Percentiles rank a stretch among this genome's conserved stretches.
phyloP scores from a whole-genome alignment of 1,284 basidiomycete genomes.

The Ceraceosorus guamensis region DNA sequence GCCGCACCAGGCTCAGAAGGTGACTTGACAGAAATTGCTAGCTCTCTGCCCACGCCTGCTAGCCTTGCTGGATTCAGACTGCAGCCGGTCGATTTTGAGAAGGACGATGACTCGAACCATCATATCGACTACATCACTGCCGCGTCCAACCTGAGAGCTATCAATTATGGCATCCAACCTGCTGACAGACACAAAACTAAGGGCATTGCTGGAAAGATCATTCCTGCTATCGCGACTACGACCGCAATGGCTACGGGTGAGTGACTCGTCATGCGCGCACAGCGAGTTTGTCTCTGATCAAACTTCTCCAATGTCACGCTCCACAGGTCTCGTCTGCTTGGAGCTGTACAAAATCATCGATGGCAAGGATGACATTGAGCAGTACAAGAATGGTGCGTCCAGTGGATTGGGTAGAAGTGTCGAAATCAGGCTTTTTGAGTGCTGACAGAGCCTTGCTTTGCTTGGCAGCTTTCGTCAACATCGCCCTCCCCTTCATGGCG shows the following conservation, averaged over 20 bases:
- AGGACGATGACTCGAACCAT: slow-evolving; percentile 95
- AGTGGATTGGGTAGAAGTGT: slow-evolving; percentile 39
- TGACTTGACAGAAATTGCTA: slow-evolving; percentile 37
- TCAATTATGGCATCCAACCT: slow-evolving; percentile 84
- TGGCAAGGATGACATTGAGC: slow-evolving; percentile 81
- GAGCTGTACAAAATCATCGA: slow-evolving; percentile 95
- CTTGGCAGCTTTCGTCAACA: slow-evolving; percentile 75
- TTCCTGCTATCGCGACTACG: slow-evolving; percentile 97
- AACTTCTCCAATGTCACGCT: not conserved
- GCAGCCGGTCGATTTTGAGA: slow-evolving; percentile 94
- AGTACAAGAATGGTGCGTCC: slow-evolving; percentile 77
- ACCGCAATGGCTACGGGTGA: slow-evolving; percentile 74
- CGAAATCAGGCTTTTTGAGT: no score
- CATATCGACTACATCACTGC: slow-evolving; percentile 99
- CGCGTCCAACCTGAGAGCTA: slow-evolving; percentile 90
- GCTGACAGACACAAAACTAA: slow-evolving; percentile 93
- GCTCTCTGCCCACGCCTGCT: slow-evolving; percentile 38
- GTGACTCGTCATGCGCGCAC: no score
- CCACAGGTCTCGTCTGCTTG: slow-evolving; percentile 74
- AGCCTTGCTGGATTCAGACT: slow-evolving; percentile 90
- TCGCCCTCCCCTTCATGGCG: slow-evolving; percentile 96
- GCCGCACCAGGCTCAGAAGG: slow-evolving; percentile 55
- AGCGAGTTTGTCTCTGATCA: not conserved
- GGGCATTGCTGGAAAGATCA: slow-evolving; percentile 99
- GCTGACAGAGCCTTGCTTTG: not conserved